These are phyloP conservation scores for Thermothielavioides terrestris DNA, from an alignment of 495 filamentous ascomycete genomes.

Conservation along the genomic window DNA sequence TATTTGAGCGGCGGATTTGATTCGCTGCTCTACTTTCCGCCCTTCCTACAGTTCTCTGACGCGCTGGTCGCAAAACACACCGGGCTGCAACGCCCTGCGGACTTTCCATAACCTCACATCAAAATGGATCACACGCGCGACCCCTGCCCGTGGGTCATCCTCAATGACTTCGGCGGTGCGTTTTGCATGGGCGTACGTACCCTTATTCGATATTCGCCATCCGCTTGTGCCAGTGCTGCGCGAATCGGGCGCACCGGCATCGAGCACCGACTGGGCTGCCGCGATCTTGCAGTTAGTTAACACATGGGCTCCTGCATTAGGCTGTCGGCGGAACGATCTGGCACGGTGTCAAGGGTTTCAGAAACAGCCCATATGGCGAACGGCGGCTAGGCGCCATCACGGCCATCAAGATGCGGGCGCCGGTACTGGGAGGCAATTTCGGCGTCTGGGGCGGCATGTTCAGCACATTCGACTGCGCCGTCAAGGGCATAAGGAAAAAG, in stretches of 20 bases:
- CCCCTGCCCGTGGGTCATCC: constrained; percentile 91
- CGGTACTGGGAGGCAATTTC: constrained; percentile 94
- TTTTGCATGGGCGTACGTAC: constrained; percentile 89
- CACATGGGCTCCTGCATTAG: constrained; percentile 33
- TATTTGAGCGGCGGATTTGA: too few species aligned
- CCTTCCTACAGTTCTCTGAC: neutral
- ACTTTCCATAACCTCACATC: constrained; percentile 13
- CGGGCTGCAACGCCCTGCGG: neutral
- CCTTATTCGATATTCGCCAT: neutral
- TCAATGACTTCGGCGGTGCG: constrained; percentile 94
- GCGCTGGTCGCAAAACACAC: neutral
- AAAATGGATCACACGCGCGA: constrained; percentile 76
- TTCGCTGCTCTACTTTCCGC: neutral
- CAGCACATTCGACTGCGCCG: constrained; percentile 91
- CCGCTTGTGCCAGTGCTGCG: neutral
- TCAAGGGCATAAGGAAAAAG: constrained; percentile 92
- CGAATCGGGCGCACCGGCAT: neutral
- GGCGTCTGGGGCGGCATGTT: constrained; percentile 92
- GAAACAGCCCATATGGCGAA: constrained; percentile 85
- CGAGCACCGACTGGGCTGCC: neutral
- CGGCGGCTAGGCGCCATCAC: constrained; percentile 91
- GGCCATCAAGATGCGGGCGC: constrained; percentile 93
- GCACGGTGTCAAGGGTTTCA: constrained; percentile 96
- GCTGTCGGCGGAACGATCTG: constrained; percentile 90
- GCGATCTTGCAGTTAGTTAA: neutral